These are phyloP conservation scores for Hypoxylon fuscum DNA, from an alignment of 495 filamentous ascomycete species.

Conservation along the genomic window DNA sequence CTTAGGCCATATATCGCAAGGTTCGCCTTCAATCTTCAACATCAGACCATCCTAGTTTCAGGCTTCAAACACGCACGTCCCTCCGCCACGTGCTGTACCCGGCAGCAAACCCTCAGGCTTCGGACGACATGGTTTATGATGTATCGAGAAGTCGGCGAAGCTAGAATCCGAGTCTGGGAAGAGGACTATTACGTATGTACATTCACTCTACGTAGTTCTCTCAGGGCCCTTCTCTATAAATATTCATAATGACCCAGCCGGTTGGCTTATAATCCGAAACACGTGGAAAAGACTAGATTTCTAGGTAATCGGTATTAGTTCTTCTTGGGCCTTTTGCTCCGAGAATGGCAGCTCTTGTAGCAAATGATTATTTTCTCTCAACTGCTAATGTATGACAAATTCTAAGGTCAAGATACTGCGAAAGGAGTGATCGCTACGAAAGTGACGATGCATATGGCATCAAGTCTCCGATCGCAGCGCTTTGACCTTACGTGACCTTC, in stretches of 20 bases:
- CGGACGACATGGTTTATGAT: constrained; percentile 9
- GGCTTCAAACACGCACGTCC: constrained; percentile 36
- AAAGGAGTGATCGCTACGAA: background rate
- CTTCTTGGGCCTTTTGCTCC: too few relatives aligned
- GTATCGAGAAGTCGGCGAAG: constrained; percentile 6
- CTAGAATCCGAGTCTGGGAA: background rate
- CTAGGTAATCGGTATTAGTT: too few relatives aligned
- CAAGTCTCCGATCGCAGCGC: constrained; percentile 14
- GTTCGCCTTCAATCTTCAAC: constrained; percentile 23
- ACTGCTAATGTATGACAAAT: too few relatives aligned
- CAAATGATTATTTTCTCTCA: too few relatives aligned
- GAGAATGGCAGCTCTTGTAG: too few relatives aligned
- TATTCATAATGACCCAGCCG: constrained; percentile 6
- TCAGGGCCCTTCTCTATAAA: constrained; percentile 1
- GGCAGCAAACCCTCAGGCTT: constrained; percentile 7
- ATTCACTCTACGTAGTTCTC: too few relatives aligned
- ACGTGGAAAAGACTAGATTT: constrained; percentile 9
- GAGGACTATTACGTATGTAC: background rate
- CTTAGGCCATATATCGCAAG: constrained; percentile 32
- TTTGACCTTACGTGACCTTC: too few relatives aligned
- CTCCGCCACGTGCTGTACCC: constrained; percentile 27
- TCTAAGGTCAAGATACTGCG: too few relatives aligned
- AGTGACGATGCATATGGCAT: constrained; percentile 7
- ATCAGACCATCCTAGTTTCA: constrained; percentile 38
- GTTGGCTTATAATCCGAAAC: background rate